Base-by-base conservation (phyloP, 2,329 filamentous ascomycete genomes). In the Beauveria brongniartii region DNA sequence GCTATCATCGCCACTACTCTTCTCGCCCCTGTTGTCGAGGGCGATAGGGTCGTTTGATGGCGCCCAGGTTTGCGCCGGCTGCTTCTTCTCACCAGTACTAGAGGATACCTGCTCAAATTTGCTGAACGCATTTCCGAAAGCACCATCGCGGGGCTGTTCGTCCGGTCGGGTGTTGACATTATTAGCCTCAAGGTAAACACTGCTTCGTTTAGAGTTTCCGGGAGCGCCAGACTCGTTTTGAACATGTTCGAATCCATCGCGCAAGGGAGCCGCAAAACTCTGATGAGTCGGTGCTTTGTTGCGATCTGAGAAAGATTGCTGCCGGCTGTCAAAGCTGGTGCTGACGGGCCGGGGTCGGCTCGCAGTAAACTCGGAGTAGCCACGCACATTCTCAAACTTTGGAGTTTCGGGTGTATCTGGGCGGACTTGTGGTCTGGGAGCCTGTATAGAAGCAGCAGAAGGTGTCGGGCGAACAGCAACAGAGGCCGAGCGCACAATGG, bases 111-210 rank as follows among this genome's bases (percentile, higher is more conserved):
- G 80, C 72, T 99, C 94, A 67, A 97, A 97, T 6, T 89, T 84
- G 69, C 93, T 91, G 76, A 97, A 97, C 3, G 93, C 92, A 68
- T 97, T 92, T 0, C 92, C 91, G 71, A 97, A 97, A 67, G 89
- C 91, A 26, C 92, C 90, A 5, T 87, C 88, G 22, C 95, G 78
- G n/a, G 97, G 79, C 43, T 96, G 85, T 3, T 52, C 24, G 47
- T 34, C 22, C 2, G 34, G 37, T 9, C 24, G 22, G 14, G 24
- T 30, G 30, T 18, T 34, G 24, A 5, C 4, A 14, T 52, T 20
- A 7, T 10, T 34, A 10, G 56, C 12, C n/a, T 52, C 43, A 6
- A 26, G 24, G 20, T 40, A 12, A 26, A 16, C 12, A 10, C 34
- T 59, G 26, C 24, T 41, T 50, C 34, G 46, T 41, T 41, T 9